Percentiles rank a stretch among this genome's conserved stretches.
These are phyloP conservation scores for Casuarina cunninghamiana DNA, from an alignment of 306 rosid genomes.

Conservation along the genomic window DNA sequence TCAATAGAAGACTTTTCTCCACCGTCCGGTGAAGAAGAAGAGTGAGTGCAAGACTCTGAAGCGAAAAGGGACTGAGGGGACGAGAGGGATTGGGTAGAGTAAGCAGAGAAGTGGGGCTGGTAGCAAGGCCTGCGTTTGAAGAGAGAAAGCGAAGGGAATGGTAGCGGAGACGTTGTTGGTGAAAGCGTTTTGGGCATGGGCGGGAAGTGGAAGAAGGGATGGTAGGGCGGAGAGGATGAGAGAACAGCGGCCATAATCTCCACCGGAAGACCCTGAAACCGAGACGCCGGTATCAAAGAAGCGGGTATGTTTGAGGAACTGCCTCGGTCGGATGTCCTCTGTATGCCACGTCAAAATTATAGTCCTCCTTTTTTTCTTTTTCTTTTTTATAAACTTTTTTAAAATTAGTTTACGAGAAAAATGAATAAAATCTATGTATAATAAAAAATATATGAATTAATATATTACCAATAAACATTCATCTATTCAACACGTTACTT, in stretches of 20 bases:
- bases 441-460: too few relatives aligned
- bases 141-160: slow-evolving; percentile 22
- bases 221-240: slow-evolving; percentile 23
- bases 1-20: slow-evolving; percentile 15
- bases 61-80: slow-evolving; percentile 16
- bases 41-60: slow-evolving; percentile 3
- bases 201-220: slow-evolving; percentile 11
- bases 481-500: too few relatives aligned
- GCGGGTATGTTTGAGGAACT: too few relatives aligned
- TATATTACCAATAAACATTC: too few relatives aligned
- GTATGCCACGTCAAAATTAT: too few relatives aligned
- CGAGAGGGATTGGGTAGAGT: slow-evolving; percentile 17
- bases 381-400: too few relatives aligned
- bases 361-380: too few relatives aligned
- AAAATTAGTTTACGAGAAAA: too few relatives aligned
- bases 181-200: not conserved
- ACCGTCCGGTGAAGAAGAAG: slow-evolving; percentile 8
- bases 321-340: too few relatives aligned
- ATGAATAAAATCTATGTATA: too few relatives aligned
- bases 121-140: slow-evolving; percentile 8
- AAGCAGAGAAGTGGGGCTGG: slow-evolving; percentile 30
- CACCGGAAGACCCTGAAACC: too few relatives aligned
- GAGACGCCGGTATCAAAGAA: too few relatives aligned
- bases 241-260: not conserved
- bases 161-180: slow-evolving; percentile 1